Evolutionary conservation across 2,329 filamentous ascomycete species (phyloP).

Genomic region (Claviceps purpurea): DNA sequence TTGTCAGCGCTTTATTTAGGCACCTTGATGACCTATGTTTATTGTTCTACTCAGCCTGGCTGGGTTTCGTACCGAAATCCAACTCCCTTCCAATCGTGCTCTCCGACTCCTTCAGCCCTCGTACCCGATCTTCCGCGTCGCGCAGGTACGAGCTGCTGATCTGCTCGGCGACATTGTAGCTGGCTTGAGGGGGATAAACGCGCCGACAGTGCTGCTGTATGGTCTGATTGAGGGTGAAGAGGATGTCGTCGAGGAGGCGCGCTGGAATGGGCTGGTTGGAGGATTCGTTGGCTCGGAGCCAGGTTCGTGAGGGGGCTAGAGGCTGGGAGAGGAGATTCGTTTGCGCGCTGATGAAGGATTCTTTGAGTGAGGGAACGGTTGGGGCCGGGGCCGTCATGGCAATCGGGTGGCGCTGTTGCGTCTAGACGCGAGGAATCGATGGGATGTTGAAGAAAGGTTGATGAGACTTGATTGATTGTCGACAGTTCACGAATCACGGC

Average conservation of each 20-base stretch:
- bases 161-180: conserved; percentile 59
- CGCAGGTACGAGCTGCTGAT: conserved; percentile 51
- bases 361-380: conserved; percentile 49
- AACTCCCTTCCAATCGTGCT: conserved; percentile 24
- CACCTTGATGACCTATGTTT: too few species aligned
- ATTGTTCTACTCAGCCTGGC: too few species aligned
- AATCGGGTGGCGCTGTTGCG: background rate
- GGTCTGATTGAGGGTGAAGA: conserved; percentile 45
- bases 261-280: conserved; percentile 28
- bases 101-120: conserved; percentile 21
- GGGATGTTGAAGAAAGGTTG: too few species aligned
- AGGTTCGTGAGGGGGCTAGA: conserved; percentile 39
- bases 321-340: conserved; percentile 49
- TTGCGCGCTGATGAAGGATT: conserved; percentile 48
- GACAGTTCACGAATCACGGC: too few species aligned
- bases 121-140: conserved; percentile 26
- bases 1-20: too few species aligned
- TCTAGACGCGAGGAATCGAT: too few species aligned
- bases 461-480: too few species aligned
- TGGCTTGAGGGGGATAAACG: conserved; percentile 55
- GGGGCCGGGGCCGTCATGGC: conserved; percentile 19
- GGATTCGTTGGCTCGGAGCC: conserved; percentile 34
- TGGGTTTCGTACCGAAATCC: conserved; percentile 27
- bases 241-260: conserved; percentile 40
- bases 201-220: conserved; percentile 52